A percentile compares a stretch with the other conserved stretches of the same genome.
phyloP scores from a whole-genome alignment of 768 basidiomycete species.

The Russula lepida region DNA sequence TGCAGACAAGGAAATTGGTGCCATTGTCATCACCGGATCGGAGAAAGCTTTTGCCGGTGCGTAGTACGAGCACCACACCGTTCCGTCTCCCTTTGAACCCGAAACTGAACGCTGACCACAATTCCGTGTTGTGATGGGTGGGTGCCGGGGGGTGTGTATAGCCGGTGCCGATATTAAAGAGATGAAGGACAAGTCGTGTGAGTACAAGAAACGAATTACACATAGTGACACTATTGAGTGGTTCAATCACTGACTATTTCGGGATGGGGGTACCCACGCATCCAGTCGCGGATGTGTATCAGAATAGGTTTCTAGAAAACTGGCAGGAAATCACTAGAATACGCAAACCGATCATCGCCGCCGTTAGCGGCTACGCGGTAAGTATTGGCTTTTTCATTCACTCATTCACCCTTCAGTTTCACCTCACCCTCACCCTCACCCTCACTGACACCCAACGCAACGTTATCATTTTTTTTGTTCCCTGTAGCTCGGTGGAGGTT shows the following conservation, averaged over 20 bases:
- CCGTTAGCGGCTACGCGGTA: constrained; percentile 91
- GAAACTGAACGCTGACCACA: no score
- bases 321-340: constrained; percentile 70
- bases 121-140: no score
- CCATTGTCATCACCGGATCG: constrained; percentile 88
- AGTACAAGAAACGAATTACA: constrained; percentile 21
- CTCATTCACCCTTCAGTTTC: neutral
- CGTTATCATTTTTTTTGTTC: no score
- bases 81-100: no score
- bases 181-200: constrained; percentile 95
- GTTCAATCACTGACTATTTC: neutral
- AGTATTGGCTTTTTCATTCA: constrained; percentile 26
- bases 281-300: constrained; percentile 79
- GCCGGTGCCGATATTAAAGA: constrained; percentile 99
- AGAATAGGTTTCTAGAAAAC: constrained; percentile 73
- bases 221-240: no score
- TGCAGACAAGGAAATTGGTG: constrained; percentile 60
- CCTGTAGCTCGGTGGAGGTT: constrained; percentile 85
- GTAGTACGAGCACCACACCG: constrained; percentile 29
- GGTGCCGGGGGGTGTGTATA: constrained; percentile 24
- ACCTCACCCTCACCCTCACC: no score
- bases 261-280: neutral
- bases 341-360: constrained; percentile 91
- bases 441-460: neutral
- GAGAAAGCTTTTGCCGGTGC: constrained; percentile 89